These are phyloP conservation scores for Kwoniella sp. DNA, from an alignment of 768 basidiomycete genomes.

Conservation along the genomic window DNA sequence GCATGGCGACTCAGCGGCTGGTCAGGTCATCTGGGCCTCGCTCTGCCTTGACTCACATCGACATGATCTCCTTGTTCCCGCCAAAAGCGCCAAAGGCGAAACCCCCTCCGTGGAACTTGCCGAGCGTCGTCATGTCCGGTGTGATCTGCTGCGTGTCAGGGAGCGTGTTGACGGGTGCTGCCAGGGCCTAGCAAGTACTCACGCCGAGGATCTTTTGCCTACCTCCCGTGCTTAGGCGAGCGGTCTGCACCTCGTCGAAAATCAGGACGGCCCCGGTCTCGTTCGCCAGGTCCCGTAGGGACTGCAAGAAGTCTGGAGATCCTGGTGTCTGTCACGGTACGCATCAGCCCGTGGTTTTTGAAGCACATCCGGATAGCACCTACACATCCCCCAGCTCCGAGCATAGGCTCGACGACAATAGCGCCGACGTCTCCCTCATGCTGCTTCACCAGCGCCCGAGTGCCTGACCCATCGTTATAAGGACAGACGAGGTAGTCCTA, in stretches of 20 bases:
- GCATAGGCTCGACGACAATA: slow-evolving; percentile 27
- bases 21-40: neutral
- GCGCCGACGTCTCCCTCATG: slow-evolving; percentile 3
- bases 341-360: neutral
- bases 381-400: slow-evolving; percentile 16
- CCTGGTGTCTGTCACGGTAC: slow-evolving; percentile 10
- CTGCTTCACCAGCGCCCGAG: neutral
- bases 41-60: slow-evolving; percentile 12
- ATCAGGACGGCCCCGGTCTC: slow-evolving; percentile 19
- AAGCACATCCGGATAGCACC: neutral
- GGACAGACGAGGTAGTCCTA: slow-evolving; percentile 20
- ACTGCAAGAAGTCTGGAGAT: slow-evolving; percentile 12
- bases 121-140: slow-evolving; percentile 22
- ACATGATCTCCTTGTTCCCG: slow-evolving; percentile 20
- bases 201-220: slow-evolving; percentile 9
- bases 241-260: slow-evolving; percentile 29
- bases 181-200: neutral
- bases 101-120: slow-evolving; percentile 29
- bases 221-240: slow-evolving; percentile 10
- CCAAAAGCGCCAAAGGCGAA: slow-evolving; percentile 28
- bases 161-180: no score
- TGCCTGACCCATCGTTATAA: slow-evolving; percentile 19
- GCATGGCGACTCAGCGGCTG: neutral
- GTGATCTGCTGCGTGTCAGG: slow-evolving; percentile 2
- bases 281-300: slow-evolving; percentile 5